phyloP scores from a whole-genome alignment of 495 filamentous ascomycete genomes.

The Trichoderma orchidacearum region DNA sequence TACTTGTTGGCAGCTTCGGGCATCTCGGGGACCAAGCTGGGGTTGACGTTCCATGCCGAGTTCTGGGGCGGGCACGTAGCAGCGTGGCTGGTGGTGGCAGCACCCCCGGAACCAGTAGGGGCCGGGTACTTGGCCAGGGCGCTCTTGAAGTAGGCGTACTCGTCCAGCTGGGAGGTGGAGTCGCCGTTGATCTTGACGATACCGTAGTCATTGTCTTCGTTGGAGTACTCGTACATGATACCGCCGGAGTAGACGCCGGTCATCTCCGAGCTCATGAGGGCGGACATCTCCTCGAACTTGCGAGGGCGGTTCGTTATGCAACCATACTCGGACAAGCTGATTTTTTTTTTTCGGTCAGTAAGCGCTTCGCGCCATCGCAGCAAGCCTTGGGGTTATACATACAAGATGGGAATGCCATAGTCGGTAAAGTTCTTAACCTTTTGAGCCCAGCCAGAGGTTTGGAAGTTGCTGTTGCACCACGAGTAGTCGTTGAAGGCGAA shows the following conservation, averaged over 20 bases:
- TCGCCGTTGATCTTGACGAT: constrained; percentile 54
- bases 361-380: no score
- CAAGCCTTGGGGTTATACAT: constrained; percentile 4
- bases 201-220: constrained; percentile 66
- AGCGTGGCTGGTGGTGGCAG: constrained; percentile 50
- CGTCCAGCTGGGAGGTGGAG: constrained; percentile 32
- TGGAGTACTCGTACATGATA: constrained; percentile 87
- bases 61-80: constrained; percentile 56
- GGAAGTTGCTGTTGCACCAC: constrained; percentile 82
- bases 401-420: constrained; percentile 83
- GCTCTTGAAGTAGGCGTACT: constrained; percentile 51
- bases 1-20: constrained; percentile 52
- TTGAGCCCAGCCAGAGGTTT: constrained; percentile 67
- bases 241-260: constrained; percentile 88
- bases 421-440: constrained; percentile 86
- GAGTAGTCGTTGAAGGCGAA: constrained; percentile 99
- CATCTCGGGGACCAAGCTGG: constrained; percentile 55
- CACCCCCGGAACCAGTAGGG: constrained; percentile 65
- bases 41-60: constrained; percentile 54
- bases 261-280: constrained; percentile 78
- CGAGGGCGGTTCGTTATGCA: constrained; percentile 63
- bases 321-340: constrained; percentile 77
- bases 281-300: constrained; percentile 62
- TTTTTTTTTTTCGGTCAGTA: neutral
- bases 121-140: constrained; percentile 48